Evolutionary conservation across 2,329 filamentous ascomycete genomes (phyloP).

Genomic region (Colletotrichum costaricense): DNA sequence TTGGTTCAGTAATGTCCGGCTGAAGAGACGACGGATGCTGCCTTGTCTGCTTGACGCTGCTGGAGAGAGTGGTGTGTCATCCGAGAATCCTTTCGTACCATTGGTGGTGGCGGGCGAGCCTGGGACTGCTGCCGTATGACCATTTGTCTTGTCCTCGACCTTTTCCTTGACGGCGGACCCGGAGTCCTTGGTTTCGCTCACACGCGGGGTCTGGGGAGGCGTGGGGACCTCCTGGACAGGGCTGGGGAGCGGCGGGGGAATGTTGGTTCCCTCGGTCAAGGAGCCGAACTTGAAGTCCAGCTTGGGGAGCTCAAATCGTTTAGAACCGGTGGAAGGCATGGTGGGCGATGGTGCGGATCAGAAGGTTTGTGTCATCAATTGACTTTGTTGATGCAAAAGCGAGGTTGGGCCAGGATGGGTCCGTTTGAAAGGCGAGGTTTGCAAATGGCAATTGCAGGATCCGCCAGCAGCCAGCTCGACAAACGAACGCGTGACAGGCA

Average conservation of each 20-base stretch:
- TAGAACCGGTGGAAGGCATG: conserved; percentile 32
- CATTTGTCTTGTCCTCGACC: conserved; percentile 36
- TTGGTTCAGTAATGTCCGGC: conserved; percentile 65
- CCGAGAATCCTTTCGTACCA: conserved; percentile 61
- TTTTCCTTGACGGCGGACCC: conserved; percentile 34
- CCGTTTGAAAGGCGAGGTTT: conserved; percentile 21
- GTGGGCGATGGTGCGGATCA: conserved; percentile 5
- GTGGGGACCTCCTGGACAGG: conserved; percentile 61
- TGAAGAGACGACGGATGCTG: conserved; percentile 69
- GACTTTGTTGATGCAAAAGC: conserved; percentile 17
- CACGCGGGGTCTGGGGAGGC: conserved; percentile 51
- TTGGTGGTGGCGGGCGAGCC: conserved; percentile 39
- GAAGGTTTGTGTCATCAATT: conserved; percentile 27
- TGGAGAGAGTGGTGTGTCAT: conserved; percentile 64
- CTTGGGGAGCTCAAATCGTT: conserved; percentile 67
- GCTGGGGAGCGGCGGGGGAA: conserved; percentile 68
- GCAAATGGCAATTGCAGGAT: conserved; percentile 22
- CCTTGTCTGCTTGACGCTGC: conserved; percentile 62
- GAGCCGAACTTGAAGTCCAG: conserved; percentile 69
- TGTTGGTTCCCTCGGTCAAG: conserved; percentile 70
- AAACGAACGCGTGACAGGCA: conserved; percentile 33
- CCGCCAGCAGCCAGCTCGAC: conserved; percentile 22
- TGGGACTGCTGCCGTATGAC: conserved; percentile 38
- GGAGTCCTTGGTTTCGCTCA: conserved; percentile 41
- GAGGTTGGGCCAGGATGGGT: conserved; percentile 20